phyloP scores from a whole-genome alignment of 768 basidiomycete species.

The Tulasnella sp. region DNA sequence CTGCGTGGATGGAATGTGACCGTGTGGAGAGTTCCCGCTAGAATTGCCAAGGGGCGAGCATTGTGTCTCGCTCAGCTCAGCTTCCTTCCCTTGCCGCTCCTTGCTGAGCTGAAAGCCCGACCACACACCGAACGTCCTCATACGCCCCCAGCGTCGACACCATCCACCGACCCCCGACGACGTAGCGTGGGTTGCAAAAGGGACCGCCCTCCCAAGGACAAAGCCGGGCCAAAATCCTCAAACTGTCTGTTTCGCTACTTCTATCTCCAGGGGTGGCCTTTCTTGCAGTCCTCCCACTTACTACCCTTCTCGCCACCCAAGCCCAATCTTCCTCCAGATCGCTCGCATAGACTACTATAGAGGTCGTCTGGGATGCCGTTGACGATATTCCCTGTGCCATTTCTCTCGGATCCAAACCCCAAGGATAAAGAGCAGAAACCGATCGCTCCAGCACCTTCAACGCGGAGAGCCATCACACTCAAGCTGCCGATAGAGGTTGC shows the following conservation, averaged over 20 bases:
- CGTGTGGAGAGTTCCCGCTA: constrained; percentile 1
- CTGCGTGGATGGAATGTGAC: neutral
- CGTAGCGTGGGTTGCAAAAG: neutral
- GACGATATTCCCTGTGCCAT: neutral
- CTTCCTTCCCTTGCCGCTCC: constrained; percentile 13
- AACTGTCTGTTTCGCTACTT: constrained; percentile 7
- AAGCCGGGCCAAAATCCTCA: constrained; percentile 5
- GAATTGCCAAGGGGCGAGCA: constrained; percentile 12
- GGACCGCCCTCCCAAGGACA: neutral
- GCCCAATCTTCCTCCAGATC: constrained; percentile 3
- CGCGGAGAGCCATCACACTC: constrained; percentile 16
- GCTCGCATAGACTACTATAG: neutral
- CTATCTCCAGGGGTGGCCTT: constrained; percentile 2
- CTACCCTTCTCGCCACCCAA: constrained; percentile 1
- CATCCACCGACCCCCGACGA: neutral
- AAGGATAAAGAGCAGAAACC: constrained; percentile 13
- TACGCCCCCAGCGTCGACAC: neutral
- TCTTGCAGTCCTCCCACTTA: neutral
- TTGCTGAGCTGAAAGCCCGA: constrained; percentile 9
- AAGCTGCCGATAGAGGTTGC: constrained; percentile 22
- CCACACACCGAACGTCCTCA: constrained; percentile 2
- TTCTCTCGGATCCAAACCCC: constrained; percentile 6
- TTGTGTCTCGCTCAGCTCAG: constrained; percentile 14
- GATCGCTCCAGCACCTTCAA: constrained; percentile 6
- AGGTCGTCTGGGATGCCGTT: constrained; percentile 15